Evolutionary conservation across 495 filamentous ascomycete species (phyloP), one percentile per base, ranked within the genome.

Genomic region (Penicillium robsamsonii): DNA sequence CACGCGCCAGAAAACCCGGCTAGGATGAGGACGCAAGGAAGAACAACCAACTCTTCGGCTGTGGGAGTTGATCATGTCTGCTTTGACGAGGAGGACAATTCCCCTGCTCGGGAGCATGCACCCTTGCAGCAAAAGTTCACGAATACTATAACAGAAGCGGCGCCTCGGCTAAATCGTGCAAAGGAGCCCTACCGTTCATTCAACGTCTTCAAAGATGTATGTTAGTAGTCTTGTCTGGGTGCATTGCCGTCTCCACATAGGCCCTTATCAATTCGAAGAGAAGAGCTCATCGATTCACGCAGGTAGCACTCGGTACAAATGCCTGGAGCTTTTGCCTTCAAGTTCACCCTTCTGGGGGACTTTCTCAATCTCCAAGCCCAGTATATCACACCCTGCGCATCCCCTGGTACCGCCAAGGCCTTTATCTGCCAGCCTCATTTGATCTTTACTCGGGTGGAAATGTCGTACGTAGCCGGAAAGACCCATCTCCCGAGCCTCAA

Each of bases 171-270:
- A 29, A n/a, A 13, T 25, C 18, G 20, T 18, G 9, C 17, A 33
- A 43, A 33, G 40, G 24, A 54, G 15, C 51, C 51, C 15, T 54
- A 54, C 40, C 51, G 51, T 27, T 54, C 43, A 6, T 54, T 54
- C 51, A 54, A 54, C 17, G 41, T 54, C 25, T 54, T 54, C 51
- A 54, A 54, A 33, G 51, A 54, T 54, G 51, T 54, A 46, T 4
- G 51, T 24, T 51, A 29, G 25, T 6, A 24, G 12, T 2, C 30
- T 33, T 4, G 25, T 7, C 4, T 27, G 25, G 1, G 25, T 27
- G 30, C 30, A 11, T 27, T 7, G 10, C 11, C 10, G 10, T 12
- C 9, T 33, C 11, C 11, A 11, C 4, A 12, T 33, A 12, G 12
- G 2, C 10, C 29, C 4, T 42, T 5, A 3, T 8, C 12, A 15